Base-by-base conservation (phyloP, 345 rosid genomes). In the Conringia planisiliqua region DNA sequence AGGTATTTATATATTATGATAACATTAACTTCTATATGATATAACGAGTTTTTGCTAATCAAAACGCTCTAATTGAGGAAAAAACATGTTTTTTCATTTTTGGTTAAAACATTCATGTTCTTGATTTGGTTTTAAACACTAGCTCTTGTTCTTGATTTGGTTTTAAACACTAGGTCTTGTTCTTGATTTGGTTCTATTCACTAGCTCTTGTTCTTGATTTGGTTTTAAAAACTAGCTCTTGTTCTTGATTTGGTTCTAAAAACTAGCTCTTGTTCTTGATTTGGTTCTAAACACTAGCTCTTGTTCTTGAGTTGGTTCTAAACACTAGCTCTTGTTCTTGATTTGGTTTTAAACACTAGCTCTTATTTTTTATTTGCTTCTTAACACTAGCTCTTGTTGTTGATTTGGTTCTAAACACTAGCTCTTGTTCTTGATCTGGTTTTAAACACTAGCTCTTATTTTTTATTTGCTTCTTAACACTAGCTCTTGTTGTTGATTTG, bases 1-100 rank as follows among this genome's bases (percentile, higher is more conserved):
- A 30, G 93, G 93, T 75, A 38, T 17, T 4, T 20, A 29, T 58
- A 30, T 30, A 60, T 38, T 32, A 30, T 44, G 42, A 20, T 17
- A 32, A 27, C 17, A 29, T 29, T 55, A 12, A 13, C 14, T 24
- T 27, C 16, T 55, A 55, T 13, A 55, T 14, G 17, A 47, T 30
- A 5, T 17, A 56, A 68, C 33, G 1, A 22, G 10, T 7, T n/a
- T 40, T 27, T 12, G 6, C 8, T 4, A 29, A 30, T 10, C 1
- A 55, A 56, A 56, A 56, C 24, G 24, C 30, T 58, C 4, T 35
- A 58, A 0, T 12, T 35, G 8, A 35, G 27, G 13, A 12, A 22
- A 18, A n/a, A 43, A 13, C 6, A 42, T 40, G 16, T 38, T 10
- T 40, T 40, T 33, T 33, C 36, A 6, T 33, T 6, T 6, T 6